Evolutionary conservation across 2,329 filamentous ascomycete genomes (phyloP), one percentile per base, ranked within the genome.

Genomic region (Penicillium sclerotigenum): DNA sequence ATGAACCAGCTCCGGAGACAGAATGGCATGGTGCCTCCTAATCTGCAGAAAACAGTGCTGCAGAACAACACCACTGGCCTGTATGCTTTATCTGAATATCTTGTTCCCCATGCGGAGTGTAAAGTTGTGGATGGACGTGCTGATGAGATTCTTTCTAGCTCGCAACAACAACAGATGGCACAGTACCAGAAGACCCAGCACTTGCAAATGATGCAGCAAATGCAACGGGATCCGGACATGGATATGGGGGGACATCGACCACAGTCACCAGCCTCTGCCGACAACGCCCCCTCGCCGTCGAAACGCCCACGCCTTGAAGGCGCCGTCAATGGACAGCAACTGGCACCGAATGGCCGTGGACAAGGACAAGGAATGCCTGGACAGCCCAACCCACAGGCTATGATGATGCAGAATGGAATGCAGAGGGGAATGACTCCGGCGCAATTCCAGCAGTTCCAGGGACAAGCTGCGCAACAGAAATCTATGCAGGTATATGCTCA

Each of bases 241-340:
- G 91, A 96, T 66, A 88, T 88, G 73, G 90, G 88, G 74, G 89
- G 88, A 58, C 86, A 87, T 64, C 85, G 91, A 57, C 87, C 91
- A 28, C 86, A 87, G 56, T 96, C 93, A 33, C 93, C 93, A 8
- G 86, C 87, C 48, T 87, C 88, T 36, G 87, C 86, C 52, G 92
- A 97, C 51, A 94, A 94, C 68, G 91, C 90, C 26, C 91, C 91
- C 5, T 97, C 93, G 31, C 93, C 93, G 2, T 93, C 89, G 60
- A 97, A 97, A 79, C 85, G 92, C 68, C 90, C 87, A 56, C 89
- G 92, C 55, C 83, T 96, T 58, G 90, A 92, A 62, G 86, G 81
- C 33, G 81, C 82, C 10, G 91, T 90, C 75, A 90, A 90, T 71
- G 86, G 87, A 60, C 87, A 86, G 69, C 88, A 87, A 66, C 88